Percentiles rank a stretch among this genome's conserved stretches.
Conservation (phyloP, 441 rosid genomes). For the Cnidoscolus chayamansa region DNA sequence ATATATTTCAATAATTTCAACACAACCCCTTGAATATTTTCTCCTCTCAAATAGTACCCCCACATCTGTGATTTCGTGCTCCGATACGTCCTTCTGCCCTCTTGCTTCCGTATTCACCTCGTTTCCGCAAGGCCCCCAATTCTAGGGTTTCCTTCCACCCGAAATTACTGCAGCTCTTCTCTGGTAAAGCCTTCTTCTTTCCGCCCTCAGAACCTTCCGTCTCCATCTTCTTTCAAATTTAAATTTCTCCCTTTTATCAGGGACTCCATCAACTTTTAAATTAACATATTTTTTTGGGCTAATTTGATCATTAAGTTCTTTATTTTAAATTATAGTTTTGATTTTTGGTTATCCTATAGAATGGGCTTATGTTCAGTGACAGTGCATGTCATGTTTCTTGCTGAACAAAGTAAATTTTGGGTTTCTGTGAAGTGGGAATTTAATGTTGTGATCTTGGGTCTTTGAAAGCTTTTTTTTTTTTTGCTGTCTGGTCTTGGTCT, state of each 20-base stretch:
- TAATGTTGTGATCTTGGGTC: not conserved
- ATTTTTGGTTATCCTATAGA: not conserved
- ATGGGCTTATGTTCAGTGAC: conserved; percentile 4
- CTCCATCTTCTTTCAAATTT: not conserved
- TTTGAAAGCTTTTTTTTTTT: not conserved
- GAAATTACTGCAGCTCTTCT: conserved; percentile 12
- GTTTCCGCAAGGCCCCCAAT: conserved; percentile 30
- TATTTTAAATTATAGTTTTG: not conserved
- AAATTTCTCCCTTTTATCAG: not conserved
- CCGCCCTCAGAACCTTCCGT: not conserved
- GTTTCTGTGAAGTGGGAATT: not conserved
- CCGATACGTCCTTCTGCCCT: conserved; percentile 15
- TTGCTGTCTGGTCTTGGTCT: not conserved
- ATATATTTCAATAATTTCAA: conserved; percentile 17
- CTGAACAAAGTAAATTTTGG: not conserved
- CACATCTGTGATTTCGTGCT: conserved; percentile 3
- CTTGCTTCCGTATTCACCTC: conserved; percentile 10
- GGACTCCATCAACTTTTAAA: not conserved
- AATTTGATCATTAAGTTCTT: not conserved
- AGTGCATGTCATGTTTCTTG: not conserved
- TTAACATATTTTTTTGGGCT: not conserved
- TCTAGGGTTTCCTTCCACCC: conserved; percentile 38
- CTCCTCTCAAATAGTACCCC: conserved; percentile 10
- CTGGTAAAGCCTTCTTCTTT: conserved; percentile 10
- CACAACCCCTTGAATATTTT: conserved; percentile 17